A percentile compares a stretch with the other conserved stretches of the same genome.
Evolutionary conservation across 805 yeast species (phyloP).

Genomic region (Jamesozyma rosinii): DNA sequence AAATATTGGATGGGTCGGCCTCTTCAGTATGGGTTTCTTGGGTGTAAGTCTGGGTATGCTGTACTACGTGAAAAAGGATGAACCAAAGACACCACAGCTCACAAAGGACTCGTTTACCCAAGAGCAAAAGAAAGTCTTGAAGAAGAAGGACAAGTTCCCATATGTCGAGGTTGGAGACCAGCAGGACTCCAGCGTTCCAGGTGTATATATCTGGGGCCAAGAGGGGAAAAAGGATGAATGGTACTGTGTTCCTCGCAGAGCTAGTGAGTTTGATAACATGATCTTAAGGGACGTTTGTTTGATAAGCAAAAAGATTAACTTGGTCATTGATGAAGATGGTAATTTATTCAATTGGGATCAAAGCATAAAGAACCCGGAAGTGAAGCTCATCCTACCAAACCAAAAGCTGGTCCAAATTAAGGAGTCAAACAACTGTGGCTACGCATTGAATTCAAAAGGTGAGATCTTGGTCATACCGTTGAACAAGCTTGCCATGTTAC

Average conservation of each 20-base stretch:
- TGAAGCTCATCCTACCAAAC: conserved; percentile 35
- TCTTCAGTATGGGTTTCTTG: not conserved
- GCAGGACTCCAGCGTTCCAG: conserved; percentile 36
- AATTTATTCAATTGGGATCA: conserved; percentile 60
- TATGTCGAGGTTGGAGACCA: not conserved
- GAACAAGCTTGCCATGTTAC: not conserved
- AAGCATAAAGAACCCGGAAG: conserved; percentile 19
- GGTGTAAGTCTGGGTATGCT: not conserved
- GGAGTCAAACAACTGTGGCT: conserved; percentile 47
- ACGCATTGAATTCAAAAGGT: conserved; percentile 35
- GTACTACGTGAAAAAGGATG: not conserved
- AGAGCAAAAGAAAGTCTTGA: conserved; percentile 25
- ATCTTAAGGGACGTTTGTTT: conserved; percentile 48
- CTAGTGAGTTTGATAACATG: conserved; percentile 55
- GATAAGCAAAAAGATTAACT: conserved; percentile 34
- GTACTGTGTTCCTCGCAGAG: conserved; percentile 44
- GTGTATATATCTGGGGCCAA: conserved; percentile 59
- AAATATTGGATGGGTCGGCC: not conserved
- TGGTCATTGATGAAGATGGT: conserved; percentile 61
- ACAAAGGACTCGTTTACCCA: not conserved
- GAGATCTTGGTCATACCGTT: conserved; percentile 32
- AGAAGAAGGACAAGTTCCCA: conserved; percentile 31
- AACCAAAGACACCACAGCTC: not conserved
- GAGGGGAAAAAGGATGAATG: conserved; percentile 8
- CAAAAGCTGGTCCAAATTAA: conserved; percentile 37